Base-by-base conservation (phyloP, 2,329 filamentous ascomycete genomes). In the Microcera coccophila region DNA sequence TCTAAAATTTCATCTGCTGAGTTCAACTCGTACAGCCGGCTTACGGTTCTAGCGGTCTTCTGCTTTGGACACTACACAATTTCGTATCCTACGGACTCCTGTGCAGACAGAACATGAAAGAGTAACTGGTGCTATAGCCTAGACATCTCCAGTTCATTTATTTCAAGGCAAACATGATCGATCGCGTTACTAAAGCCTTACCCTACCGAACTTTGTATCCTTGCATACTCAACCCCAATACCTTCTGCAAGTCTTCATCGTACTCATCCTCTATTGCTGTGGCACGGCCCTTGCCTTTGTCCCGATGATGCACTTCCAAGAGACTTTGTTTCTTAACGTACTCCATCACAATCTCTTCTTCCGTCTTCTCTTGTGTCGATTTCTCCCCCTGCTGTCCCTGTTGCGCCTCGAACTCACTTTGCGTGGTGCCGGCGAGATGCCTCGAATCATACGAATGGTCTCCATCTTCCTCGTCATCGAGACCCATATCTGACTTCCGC, bases 281-380 rank as follows among this genome's bases (percentile, higher is more conserved):
- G 14, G 37, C 39, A 41, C 42, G 42, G 18, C 33, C 42, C 40
- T 54, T 52, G 38, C 44, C 44, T 38, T 51, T 51, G 32, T 45
- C 36, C 12, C 5, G 29, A 35, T 48, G 39, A 18, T 24, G 17
- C 49, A 78, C 77, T 64, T 87, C 84, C 2, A 76, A 69, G 32
- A 87, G 60, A 61, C 82, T 87, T 67, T 87, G 83, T 66, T 80
- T 83, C 71, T 83, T 84, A 21, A 86, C 74, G 63, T 86, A 87
- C 53, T 87, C 82, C 61, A 88, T 62, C 14, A 87, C 76, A 42
- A 84, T 78, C 45, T 86, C 76, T 60, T 88, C 84, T 57, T 88
- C 83, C 32, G 60, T 62, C 21, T 61, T 59, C 21, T 68, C 63
- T 10, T 64, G 62, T 37, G 58, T 58, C 24, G 66, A 41, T 38